These are phyloP conservation scores for Fraxinus ornus DNA, from an alignment of 305 asterid genomes.

Conservation along the genomic window DNA sequence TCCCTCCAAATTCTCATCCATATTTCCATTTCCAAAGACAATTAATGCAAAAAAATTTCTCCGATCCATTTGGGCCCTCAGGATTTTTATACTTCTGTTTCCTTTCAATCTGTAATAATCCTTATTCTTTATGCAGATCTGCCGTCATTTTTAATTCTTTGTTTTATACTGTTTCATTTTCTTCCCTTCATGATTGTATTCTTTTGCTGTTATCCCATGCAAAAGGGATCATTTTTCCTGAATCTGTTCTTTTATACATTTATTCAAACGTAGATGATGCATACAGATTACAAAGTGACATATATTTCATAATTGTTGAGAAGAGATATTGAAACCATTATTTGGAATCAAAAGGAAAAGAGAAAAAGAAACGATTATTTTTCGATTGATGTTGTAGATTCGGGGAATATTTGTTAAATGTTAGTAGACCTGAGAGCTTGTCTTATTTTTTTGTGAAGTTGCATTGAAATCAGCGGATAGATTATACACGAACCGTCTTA, in stretches of 20 bases:
- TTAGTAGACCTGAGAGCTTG: neutral
- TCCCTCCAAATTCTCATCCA: neutral
- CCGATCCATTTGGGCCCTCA: conserved; percentile 4
- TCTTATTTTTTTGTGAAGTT: neutral
- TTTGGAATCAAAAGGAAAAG: neutral
- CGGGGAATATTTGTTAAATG: neutral
- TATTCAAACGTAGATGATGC: neutral
- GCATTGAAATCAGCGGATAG: neutral
- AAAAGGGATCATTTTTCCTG: neutral
- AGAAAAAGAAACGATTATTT: neutral
- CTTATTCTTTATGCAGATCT: neutral
- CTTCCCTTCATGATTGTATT: neutral
- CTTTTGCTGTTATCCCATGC: neutral
- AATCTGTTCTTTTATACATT: neutral
- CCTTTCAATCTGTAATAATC: conserved; percentile 6
- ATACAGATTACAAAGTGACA: neutral
- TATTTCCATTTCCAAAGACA: neutral
- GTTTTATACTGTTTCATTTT: neutral
- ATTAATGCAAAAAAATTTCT: neutral
- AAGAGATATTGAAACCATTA: neutral
- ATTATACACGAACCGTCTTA: neutral
- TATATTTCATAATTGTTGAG: neutral
- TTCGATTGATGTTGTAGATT: neutral
- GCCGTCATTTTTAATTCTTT: neutral
- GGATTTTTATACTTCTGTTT: neutral